Evolutionary conservation across 1,284 basidiomycete species (phyloP).

Genomic region (Moesziomyces sp.): DNA sequence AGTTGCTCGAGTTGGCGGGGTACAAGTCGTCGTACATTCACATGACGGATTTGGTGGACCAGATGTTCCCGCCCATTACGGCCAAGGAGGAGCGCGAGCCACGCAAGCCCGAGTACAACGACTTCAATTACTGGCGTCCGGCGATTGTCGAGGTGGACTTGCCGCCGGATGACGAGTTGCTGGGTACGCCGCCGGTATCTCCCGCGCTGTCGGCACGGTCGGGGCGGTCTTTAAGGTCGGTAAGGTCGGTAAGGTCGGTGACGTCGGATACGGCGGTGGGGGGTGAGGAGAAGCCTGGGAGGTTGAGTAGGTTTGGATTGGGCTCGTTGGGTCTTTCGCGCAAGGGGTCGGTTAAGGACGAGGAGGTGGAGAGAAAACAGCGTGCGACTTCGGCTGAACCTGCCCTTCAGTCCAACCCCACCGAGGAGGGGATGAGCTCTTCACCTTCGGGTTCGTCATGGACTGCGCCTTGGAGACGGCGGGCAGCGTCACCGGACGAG

Average conservation of each 20-base stretch:
- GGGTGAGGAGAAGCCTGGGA: conserved; percentile 18
- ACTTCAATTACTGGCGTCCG: conserved; percentile 95
- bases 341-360: conserved; percentile 8
- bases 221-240: conserved; percentile 70
- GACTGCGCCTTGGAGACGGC: conserved; percentile 49
- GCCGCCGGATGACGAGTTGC: conserved; percentile 77
- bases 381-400: conserved; percentile 31
- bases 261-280: conserved; percentile 28
- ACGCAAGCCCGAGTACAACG: conserved; percentile 86
- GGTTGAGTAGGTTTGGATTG: conserved; percentile 52
- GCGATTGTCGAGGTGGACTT: conserved; percentile 76
- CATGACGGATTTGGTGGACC: conserved; percentile 98
- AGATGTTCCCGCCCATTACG: conserved; percentile 94
- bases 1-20: conserved; percentile 91
- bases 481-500: conserved; percentile 39
- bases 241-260: conserved; percentile 31
- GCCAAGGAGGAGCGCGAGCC: conserved; percentile 75
- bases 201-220: conserved; percentile 91
- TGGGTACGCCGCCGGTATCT: conserved; percentile 77
- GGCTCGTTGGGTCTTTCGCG: conserved; percentile 42
- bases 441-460: conserved; percentile 23
- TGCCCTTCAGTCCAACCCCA: conserved; percentile 6
- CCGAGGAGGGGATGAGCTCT: background rate
- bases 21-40: conserved; percentile 97
- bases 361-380: background rate